Conservation (phyloP, 2,329 filamentous ascomycete species). For the Diaporthe caulivora region DNA sequence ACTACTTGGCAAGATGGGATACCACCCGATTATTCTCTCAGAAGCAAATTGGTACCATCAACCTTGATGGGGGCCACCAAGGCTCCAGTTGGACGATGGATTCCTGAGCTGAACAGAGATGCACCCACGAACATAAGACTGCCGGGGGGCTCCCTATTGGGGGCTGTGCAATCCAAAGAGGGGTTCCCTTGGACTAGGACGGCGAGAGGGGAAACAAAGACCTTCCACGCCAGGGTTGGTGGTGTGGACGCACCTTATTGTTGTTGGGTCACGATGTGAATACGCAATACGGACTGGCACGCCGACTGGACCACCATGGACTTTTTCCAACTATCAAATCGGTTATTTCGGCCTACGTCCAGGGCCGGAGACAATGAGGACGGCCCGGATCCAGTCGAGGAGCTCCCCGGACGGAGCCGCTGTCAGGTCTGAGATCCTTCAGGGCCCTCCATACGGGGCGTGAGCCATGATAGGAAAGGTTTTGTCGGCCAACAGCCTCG, state of each 20-base stretch:
- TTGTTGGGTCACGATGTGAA: neutral
- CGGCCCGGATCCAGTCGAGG: constrained; percentile 5
- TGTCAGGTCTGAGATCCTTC: constrained; percentile 21
- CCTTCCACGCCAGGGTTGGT: neutral
- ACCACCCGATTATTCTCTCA: neutral
- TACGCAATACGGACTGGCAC: constrained; percentile 1
- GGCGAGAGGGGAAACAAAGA: neutral
- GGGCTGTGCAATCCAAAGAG: neutral
- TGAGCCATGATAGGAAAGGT: constrained; percentile 1
- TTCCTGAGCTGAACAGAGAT: neutral
- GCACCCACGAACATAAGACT: neutral
- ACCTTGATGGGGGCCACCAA: neutral
- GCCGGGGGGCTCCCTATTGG: constrained; percentile 5
- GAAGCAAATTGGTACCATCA: neutral
- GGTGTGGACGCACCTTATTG: neutral
- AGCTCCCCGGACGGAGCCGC: constrained; percentile 10
- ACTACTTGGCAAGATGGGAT: neutral
- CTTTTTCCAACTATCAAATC: neutral
- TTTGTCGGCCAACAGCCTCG: neutral
- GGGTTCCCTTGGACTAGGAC: neutral
- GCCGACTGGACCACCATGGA: neutral
- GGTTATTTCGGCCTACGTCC: neutral
- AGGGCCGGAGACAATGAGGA: neutral
- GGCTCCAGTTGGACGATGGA: neutral
- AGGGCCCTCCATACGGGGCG: constrained; percentile 18